Conservation (phyloP, 2,329 filamentous ascomycete genomes). For the Pseudogymnoascus sp. region DNA sequence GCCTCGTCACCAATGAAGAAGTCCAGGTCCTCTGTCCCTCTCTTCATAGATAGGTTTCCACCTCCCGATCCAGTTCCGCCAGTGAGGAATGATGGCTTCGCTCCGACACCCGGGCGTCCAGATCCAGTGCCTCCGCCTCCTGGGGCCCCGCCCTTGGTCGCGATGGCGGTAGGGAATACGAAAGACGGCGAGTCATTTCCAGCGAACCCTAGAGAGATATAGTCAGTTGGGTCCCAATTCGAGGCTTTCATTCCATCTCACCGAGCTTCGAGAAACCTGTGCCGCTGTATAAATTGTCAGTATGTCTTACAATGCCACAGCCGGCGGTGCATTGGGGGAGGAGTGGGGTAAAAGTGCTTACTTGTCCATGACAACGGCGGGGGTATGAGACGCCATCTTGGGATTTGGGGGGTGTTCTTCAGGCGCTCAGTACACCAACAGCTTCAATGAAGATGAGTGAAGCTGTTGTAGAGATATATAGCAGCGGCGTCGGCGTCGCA, state of each 20-base stretch:
- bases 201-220: conserved; percentile 66
- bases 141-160: conserved; percentile 74
- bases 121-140: conserved; percentile 71
- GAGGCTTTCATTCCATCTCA: conserved; percentile 38
- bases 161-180: conserved; percentile 97
- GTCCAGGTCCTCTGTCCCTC: conserved; percentile 94
- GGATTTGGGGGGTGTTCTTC: conserved; percentile 11
- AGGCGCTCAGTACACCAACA: conserved; percentile 8
- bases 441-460: background rate
- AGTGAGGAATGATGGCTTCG: conserved; percentile 92
- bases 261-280: conserved; percentile 99
- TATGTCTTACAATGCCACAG: conserved; percentile 12
- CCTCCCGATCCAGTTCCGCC: conserved; percentile 71
- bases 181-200: conserved; percentile 99
- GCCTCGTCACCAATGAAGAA: conserved; percentile 99
- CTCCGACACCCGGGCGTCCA: conserved; percentile 81
- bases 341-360: conserved; percentile 50
- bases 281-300: conserved; percentile 57
- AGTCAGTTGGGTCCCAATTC: background rate
- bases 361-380: conserved; percentile 99
- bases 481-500: conserved; percentile 1
- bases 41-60: conserved; percentile 80
- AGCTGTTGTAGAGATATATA: conserved; percentile 9
- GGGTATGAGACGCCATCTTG: conserved; percentile 93
- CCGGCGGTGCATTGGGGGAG: background rate